Evolutionary conservation across 2,329 filamentous ascomycete species (phyloP), one percentile per base, ranked within the genome.

Genomic region (Trichophyton benhamiae): DNA sequence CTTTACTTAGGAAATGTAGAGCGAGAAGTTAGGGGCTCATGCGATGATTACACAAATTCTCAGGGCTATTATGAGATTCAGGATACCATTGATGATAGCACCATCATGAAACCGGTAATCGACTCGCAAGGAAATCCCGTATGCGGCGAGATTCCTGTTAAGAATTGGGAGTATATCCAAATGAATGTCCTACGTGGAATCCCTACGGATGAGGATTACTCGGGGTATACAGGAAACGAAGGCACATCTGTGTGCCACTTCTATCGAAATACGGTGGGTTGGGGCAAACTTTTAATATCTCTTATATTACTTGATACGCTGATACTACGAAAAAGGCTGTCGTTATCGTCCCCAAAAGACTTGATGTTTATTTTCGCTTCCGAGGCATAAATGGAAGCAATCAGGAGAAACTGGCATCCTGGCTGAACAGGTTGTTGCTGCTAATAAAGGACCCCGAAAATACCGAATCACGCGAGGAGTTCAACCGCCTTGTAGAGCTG

Each of bases 191-290:
- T 67, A 13, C n/a, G 61, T 3, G 60, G 62, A 15, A 59, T 53
- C 7, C 67, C 66, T 15, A 64, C 68, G 53, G 63, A 66, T 11
- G 66, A 69, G 59, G 61, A 65, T 11, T 66, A 52, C 53, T 63
- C 64, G 38, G 68, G 67, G 1, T 68, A 42, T 42, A 70, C 68
- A 38, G 69, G 68, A 9, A 69, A 70, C 62, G 68, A 67, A 55
- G 69, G 67, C 17, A 59, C 57, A 59, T 60, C 59, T 33, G 62
- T 67, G 17, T 66, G 65, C n/a, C 68, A 68, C 58, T 66, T 66
- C 59, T 70, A 68, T 57, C 63, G 62, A 7, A 60, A 64, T 36
- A 69, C 66, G 13, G 67, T 68, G 64, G 48, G 61, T 6, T 22
- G 22, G 27, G 15, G n/a, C 13, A 38, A 8, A 11, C 33, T 11